A percentile compares a stretch with the other conserved stretches of the same genome.
Conservation (phyloP, 106 monocot genomes). For the Dioscorea dumetorum region DNA sequence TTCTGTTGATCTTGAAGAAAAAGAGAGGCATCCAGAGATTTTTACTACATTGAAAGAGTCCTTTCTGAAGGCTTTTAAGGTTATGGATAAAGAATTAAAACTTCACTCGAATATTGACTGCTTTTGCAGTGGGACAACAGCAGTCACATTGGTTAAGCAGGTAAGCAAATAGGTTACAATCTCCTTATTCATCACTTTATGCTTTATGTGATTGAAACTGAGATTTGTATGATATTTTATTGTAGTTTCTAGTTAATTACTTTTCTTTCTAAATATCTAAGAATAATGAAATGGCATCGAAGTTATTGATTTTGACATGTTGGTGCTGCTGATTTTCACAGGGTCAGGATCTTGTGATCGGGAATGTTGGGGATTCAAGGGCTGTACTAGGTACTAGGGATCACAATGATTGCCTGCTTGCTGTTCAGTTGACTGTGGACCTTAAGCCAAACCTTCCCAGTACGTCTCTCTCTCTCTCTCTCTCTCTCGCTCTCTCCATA, state of each 20-base stretch:
- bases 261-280: too few relatives aligned
- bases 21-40: conserved; percentile 18
- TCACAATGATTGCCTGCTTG: conserved; percentile 8
- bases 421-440: conserved; percentile 36
- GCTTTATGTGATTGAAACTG: too few relatives aligned
- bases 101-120: conserved; percentile 30
- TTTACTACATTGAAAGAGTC: conserved; percentile 17
- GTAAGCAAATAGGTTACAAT: neutral
- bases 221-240: too few relatives aligned
- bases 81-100: conserved; percentile 38
- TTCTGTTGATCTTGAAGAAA: conserved; percentile 8
- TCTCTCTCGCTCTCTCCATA: neutral
- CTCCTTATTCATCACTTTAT: too few relatives aligned
- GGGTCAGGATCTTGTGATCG: conserved; percentile 36
- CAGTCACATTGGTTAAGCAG: conserved; percentile 37
- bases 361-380: conserved; percentile 41
- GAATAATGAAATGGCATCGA: too few relatives aligned
- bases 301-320: too few relatives aligned
- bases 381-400: conserved; percentile 33
- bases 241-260: too few relatives aligned
- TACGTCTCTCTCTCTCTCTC: conserved; percentile 7
- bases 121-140: conserved; percentile 55
- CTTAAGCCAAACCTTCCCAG: conserved; percentile 33
- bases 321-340: neutral
- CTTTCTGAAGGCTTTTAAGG: conserved; percentile 32